A percentile compares a stretch with the other conserved stretches of the same genome.
These are phyloP conservation scores for Periconia digitata DNA, from an alignment of 2,329 filamentous ascomycete genomes.

Conservation along the genomic window DNA sequence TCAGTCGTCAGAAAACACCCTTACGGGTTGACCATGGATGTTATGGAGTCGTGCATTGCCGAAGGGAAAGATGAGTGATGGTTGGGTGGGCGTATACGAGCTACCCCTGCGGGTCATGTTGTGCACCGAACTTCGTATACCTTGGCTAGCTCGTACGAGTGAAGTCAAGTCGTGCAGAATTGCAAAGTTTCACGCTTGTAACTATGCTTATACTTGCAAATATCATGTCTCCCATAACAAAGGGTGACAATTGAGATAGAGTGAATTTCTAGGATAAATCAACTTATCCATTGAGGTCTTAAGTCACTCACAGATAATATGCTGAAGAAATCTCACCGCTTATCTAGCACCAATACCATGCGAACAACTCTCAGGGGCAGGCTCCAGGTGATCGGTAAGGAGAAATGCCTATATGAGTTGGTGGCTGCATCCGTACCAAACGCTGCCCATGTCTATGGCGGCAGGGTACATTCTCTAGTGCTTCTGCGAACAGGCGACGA, in stretches of 20 bases:
- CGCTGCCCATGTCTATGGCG: slow-evolving; percentile 1
- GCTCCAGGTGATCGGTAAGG: slow-evolving; percentile 1
- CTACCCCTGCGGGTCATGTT: not conserved
- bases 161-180: not conserved
- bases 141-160: not conserved
- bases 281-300: too few species aligned
- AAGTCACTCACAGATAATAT: not conserved
- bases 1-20: not conserved
- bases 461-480: slow-evolving; percentile 12
- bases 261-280: not conserved
- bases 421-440: slow-evolving; percentile 15
- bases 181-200: not conserved
- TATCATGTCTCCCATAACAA: not conserved
- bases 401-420: slow-evolving; percentile 1
- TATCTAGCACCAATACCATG: not conserved
- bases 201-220: not conserved
- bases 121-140: not conserved
- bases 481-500: not conserved
- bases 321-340: slow-evolving; percentile 13
- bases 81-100: not conserved
- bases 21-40: not conserved
- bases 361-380: not conserved
- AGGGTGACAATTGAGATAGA: not conserved
- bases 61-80: not conserved
- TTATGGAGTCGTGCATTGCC: not conserved